phyloP scores from a whole-genome alignment of 75 land plant species.

The Sequoiadendron giganteum region DNA sequence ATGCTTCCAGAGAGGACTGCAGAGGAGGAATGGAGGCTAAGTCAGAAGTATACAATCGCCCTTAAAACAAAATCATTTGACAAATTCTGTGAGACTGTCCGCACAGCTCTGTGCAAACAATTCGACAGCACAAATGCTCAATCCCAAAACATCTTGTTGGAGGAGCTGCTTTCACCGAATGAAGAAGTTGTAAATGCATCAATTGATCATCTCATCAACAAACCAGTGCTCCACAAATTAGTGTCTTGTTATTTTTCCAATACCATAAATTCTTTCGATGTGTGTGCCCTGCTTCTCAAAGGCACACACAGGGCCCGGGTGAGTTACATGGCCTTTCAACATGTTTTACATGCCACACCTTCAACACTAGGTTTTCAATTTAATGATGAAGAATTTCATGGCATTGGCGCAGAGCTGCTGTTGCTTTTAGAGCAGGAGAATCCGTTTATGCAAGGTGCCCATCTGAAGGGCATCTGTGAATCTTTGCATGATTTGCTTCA shows the following conservation, averaged over 20 bases:
- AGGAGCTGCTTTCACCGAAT: conserved; percentile 40
- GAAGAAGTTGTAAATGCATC: conserved; percentile 27
- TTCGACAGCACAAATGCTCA: conserved; percentile 23
- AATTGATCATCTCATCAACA: neutral
- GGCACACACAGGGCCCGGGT: conserved; percentile 24
- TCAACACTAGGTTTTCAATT: neutral
- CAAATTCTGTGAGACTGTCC: conserved; percentile 42
- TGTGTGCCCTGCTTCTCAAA: conserved; percentile 37
- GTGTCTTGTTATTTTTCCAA: conserved; percentile 32
- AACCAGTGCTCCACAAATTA: neutral
- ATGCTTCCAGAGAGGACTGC: neutral
- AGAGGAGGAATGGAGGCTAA: neutral
- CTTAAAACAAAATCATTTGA: conserved; percentile 50
- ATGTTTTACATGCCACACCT: neutral
- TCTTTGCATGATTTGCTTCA: neutral
- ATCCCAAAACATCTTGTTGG: conserved; percentile 26
- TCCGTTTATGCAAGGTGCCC: neutral
- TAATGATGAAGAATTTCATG: neutral
- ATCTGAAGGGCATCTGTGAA: neutral
- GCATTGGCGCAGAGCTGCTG: neutral
- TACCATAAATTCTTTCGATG: conserved; percentile 34
- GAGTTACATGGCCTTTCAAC: conserved; percentile 14
- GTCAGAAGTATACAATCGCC: conserved; percentile 44
- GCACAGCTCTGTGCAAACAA: conserved; percentile 20
- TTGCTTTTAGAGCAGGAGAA: neutral